Evolutionary conservation across 78 protist species (phyloP).

Genomic region (Cavenderia fasciculata): DNA sequence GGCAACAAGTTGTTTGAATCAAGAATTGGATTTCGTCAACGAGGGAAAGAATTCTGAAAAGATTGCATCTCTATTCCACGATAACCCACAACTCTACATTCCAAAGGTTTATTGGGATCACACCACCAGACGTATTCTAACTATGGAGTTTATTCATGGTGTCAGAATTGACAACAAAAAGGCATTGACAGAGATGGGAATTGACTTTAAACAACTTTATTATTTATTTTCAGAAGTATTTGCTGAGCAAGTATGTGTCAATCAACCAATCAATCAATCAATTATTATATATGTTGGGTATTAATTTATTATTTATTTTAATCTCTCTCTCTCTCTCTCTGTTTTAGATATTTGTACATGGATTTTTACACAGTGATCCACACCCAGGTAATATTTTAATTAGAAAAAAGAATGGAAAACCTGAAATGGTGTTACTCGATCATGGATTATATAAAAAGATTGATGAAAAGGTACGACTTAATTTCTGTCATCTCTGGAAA

Average conservation of each 20-base stretch:
- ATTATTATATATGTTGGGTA: neutral
- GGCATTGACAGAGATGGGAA: constrained; percentile 37
- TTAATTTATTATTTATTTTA: constrained; percentile 4
- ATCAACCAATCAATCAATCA: neutral
- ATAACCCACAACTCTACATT: constrained; percentile 32
- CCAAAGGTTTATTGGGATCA: constrained; percentile 73
- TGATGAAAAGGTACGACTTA: constrained; percentile 42
- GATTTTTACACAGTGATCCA: constrained; percentile 80
- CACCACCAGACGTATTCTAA: constrained; percentile 68
- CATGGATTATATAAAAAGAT: constrained; percentile 80
- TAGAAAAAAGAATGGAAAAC: constrained; percentile 23
- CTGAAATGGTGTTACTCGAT: constrained; percentile 78
- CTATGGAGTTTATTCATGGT: constrained; percentile 86
- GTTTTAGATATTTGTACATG: constrained; percentile 69
- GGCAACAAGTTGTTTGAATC: constrained; percentile 33
- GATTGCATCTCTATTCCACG: constrained; percentile 51
- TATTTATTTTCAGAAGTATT: constrained; percentile 36
- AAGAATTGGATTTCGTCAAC: constrained; percentile 78
- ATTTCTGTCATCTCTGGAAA: constrained; percentile 73
- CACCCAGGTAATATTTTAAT: constrained; percentile 85
- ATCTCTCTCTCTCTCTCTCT: no score
- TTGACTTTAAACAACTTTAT: constrained; percentile 38
- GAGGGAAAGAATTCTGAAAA: constrained; percentile 77
- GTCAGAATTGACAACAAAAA: constrained; percentile 55
- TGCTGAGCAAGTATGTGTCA: constrained; percentile 10